Base-by-base conservation (phyloP, 768 basidiomycete species). In the Cystoderma amianthinum region DNA sequence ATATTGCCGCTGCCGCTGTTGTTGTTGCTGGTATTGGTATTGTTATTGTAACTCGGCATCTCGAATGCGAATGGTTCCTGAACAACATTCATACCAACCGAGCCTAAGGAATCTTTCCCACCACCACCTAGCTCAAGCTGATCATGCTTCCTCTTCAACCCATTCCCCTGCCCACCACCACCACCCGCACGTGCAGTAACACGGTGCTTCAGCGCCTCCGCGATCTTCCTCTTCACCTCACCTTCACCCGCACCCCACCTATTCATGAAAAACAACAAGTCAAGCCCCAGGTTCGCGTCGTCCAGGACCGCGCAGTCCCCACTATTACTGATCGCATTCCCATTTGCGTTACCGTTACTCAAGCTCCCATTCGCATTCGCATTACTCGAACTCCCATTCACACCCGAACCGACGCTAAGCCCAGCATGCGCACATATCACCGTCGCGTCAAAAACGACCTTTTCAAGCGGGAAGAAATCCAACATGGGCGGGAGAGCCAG, bases 381-480 rank as follows among this genome's bases (percentile, higher is more conserved):
- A n/a, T n/a, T n/a, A n/a, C n/a, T n/a, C n/a, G n/a, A n/a, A n/a
- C n/a, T n/a, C n/a, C n/a, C n/a, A n/a, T n/a, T n/a, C n/a, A n/a
- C n/a, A n/a, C n/a, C n/a, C n/a, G n/a, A n/a, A n/a, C n/a, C n/a
- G n/a, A n/a, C n/a, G n/a, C n/a, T n/a, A n/a, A 85, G 66, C 41
- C 73, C 74, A 5, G 77, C 72, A 52, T 82, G 74, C 5, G 80
- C 80, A 47, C 79, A 81, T 13, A 56, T 44, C 11, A 84, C 71
- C 3, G 76, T 71, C 0, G 87, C 78, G 47, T 85, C 82, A 50
- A 83, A 77, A 15, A 89, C 57, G 11, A 76, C 64, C 45, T 80
- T 71, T 12, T 72, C 69, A 38, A 83, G 72, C 2, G 80, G 69
- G 52, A 82, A 78, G 48, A 76, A 74, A 41, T 71, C 71, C 50